Evolutionary conservation across 495 filamentous ascomycete genomes (phyloP).

Genomic region (Poronia punctata): DNA sequence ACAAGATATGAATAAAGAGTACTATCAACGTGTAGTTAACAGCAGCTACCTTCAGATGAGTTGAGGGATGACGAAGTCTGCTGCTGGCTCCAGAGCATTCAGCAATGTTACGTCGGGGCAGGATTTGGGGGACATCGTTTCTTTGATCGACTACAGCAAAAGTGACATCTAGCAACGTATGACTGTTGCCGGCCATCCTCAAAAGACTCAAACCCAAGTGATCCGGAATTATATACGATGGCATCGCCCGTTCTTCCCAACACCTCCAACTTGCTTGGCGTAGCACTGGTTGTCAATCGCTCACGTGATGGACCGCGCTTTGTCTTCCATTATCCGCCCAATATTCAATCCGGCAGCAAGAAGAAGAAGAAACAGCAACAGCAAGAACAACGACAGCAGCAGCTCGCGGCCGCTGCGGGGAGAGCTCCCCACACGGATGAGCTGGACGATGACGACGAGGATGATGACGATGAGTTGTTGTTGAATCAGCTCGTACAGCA

Average conservation of each 20-base stretch:
- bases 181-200: not conserved
- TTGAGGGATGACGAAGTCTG: too few species aligned
- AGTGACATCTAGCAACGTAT: constrained; percentile 4
- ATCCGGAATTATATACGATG: constrained; percentile 27
- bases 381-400: constrained; percentile 15
- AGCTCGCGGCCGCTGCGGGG: constrained; percentile 16
- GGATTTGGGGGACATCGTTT: too few species aligned
- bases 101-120: too few species aligned
- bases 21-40: too few species aligned
- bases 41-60: too few species aligned
- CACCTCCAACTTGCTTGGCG: constrained; percentile 54
- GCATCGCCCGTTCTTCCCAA: constrained; percentile 39
- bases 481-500: constrained; percentile 25
- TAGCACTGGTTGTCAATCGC: constrained; percentile 76
- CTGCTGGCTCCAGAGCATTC: too few species aligned
- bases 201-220: too few species aligned
- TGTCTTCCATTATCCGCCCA: constrained; percentile 83
- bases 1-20: too few species aligned
- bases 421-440: constrained; percentile 29
- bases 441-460: constrained; percentile 37
- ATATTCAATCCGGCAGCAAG: constrained; percentile 16
- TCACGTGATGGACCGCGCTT: constrained; percentile 75
- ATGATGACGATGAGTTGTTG: constrained; percentile 37
- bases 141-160: not conserved
- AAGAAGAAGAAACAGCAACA: not conserved